phyloP scores from a whole-genome alignment of 805 yeast species.

The Hyphopichia homilentoma region DNA sequence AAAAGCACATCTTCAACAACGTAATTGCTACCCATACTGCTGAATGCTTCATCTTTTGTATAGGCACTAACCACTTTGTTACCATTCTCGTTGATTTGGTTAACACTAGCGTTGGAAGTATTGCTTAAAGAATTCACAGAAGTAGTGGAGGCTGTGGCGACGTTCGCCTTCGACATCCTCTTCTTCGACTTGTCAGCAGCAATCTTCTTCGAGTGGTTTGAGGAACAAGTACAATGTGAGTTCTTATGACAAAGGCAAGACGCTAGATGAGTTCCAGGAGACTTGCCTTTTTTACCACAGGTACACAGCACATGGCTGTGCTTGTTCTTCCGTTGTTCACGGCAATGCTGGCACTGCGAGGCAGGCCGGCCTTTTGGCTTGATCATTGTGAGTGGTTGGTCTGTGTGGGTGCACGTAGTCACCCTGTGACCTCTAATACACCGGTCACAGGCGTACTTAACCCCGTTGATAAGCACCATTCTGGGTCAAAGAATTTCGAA shows the following conservation, averaged over 20 bases:
- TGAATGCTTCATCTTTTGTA: slow-evolving; percentile 4
- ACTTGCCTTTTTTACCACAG: slow-evolving; percentile 56
- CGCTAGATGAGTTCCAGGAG: slow-evolving; percentile 33
- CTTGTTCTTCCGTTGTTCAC: slow-evolving; percentile 65
- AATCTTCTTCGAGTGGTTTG: slow-evolving; percentile 12
- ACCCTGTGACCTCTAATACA: slow-evolving; percentile 97
- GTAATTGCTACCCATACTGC: slow-evolving; percentile 10
- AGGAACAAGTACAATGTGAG: slow-evolving; percentile 39
- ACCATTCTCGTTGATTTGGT: slow-evolving; percentile 9
- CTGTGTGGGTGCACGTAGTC: slow-evolving; percentile 88
- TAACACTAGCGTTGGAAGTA: slow-evolving; percentile 8
- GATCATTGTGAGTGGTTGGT: slow-evolving; percentile 85
- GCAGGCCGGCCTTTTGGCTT: slow-evolving; percentile 97
- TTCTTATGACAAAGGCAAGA: slow-evolving; percentile 37
- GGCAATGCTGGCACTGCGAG: slow-evolving; percentile 84
- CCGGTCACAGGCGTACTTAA: slow-evolving; percentile 93
- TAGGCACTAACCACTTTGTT: no score
- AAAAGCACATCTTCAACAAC: slow-evolving; percentile 27
- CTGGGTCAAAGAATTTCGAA: no score
- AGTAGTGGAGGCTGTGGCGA: no score
- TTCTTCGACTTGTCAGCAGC: slow-evolving; percentile 9
- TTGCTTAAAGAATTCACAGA: neutral
- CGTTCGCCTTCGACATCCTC: slow-evolving; percentile 1
- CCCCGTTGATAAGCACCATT: slow-evolving; percentile 90
- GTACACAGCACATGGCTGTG: slow-evolving; percentile 67